Evolutionary conservation across 225 moss, liverwort and hornwort species (phyloP).

Genomic region (Sphagnum contortum): DNA sequence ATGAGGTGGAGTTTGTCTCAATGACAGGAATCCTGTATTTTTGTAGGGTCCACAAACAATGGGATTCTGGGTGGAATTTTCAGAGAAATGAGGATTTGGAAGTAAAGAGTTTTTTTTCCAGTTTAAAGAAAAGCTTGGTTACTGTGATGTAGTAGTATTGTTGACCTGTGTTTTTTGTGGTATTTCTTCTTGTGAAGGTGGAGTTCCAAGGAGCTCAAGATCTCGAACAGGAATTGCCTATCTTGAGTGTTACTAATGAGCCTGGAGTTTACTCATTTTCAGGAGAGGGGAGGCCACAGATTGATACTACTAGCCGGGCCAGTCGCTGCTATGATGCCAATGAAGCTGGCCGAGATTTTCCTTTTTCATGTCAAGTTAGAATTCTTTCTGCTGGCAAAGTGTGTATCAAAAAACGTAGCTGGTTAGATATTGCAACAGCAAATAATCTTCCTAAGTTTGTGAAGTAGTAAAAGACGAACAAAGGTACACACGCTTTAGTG

Average conservation of each 20-base stretch:
- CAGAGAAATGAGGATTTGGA: too few species aligned
- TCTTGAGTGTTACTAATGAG: conserved; percentile 29
- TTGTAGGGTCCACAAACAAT: too few species aligned
- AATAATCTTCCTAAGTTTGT: conserved; percentile 35
- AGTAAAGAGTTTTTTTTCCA: too few species aligned
- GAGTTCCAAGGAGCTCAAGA: conserved; percentile 35
- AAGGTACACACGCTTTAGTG: neutral
- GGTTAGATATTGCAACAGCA: conserved; percentile 49
- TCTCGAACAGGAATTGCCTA: conserved; percentile 35
- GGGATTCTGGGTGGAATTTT: too few species aligned
- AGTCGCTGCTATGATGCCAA: conserved; percentile 39
- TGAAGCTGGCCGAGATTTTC: conserved; percentile 21
- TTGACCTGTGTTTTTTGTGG: too few species aligned
- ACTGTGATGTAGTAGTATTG: too few species aligned
- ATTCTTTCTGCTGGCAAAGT: conserved; percentile 30
- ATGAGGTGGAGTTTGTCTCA: too few species aligned
- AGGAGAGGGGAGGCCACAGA: conserved; percentile 11
- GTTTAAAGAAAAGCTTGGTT: too few species aligned
- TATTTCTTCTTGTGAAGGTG: conserved; percentile 17
- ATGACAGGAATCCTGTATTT: too few species aligned
- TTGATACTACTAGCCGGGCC: conserved; percentile 38
- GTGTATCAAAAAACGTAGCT: conserved; percentile 35
- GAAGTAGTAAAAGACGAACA: conserved; percentile 3
- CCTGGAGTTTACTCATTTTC: conserved; percentile 39
- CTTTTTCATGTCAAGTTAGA: conserved; percentile 31